phyloP scores from a whole-genome alignment of 2,329 filamentous ascomycete genomes.

The Penicillium sp. region DNA sequence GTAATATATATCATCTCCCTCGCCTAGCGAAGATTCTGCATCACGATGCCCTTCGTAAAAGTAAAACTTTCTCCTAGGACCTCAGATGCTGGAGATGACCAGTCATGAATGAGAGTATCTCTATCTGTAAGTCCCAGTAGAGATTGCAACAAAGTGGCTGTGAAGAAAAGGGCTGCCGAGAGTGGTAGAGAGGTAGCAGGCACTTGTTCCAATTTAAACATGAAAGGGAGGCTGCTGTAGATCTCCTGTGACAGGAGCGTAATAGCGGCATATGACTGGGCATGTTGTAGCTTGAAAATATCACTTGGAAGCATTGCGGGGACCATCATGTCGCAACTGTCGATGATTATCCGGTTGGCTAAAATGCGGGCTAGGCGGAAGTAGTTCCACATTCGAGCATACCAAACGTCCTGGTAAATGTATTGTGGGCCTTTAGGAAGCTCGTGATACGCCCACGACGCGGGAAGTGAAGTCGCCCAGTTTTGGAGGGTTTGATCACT shows the following conservation, averaged over 20 bases:
- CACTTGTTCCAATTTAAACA: background rate
- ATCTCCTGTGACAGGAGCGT: background rate
- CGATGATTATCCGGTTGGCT: background rate
- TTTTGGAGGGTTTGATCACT: background rate
- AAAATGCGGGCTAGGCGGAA: constrained; percentile 4
- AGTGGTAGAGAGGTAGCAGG: background rate
- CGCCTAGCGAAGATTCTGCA: background rate
- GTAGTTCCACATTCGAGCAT: constrained; percentile 4
- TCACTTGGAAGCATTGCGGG: too few species aligned
- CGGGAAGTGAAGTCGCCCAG: background rate
- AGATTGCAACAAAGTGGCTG: background rate
- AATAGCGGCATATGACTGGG: background rate
- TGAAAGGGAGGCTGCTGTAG: background rate
- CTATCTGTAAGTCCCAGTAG: background rate
- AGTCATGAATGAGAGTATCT: background rate
- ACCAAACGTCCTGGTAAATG: background rate
- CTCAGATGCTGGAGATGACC: background rate
- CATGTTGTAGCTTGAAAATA: background rate
- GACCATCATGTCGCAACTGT: background rate
- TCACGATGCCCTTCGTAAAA: background rate
- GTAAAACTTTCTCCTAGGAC: background rate
- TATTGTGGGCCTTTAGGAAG: background rate
- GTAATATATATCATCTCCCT: too few species aligned
- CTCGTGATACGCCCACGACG: background rate
- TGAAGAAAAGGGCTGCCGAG: background rate